Percentiles rank a stretch among this genome's conserved stretches.
Conservation (phyloP, 192 early-diverging fungal species). For the Umbelopsis sp. region DNA sequence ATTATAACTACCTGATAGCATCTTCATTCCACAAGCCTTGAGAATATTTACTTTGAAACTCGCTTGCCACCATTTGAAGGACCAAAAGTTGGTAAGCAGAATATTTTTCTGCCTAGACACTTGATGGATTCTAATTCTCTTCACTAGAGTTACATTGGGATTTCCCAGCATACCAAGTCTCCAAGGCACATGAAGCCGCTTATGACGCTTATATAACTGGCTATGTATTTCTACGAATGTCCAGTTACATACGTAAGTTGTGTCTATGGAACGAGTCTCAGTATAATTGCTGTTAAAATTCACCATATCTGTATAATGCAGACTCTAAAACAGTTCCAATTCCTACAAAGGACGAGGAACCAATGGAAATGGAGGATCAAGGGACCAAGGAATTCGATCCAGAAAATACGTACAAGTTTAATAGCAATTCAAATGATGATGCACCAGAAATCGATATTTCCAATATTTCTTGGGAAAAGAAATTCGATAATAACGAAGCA, state of each 20-base stretch:
- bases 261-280: too few species aligned
- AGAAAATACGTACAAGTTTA: background rate
- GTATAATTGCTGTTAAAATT: too few species aligned
- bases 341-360: background rate
- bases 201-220: constrained; percentile 95
- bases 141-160: constrained; percentile 27
- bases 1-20: background rate
- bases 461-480: background rate
- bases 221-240: constrained; percentile 69
- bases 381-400: constrained; percentile 7
- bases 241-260: constrained; percentile 40
- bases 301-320: background rate
- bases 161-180: constrained; percentile 34
- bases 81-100: constrained; percentile 46
- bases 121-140: background rate
- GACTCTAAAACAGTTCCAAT: constrained; percentile 13
- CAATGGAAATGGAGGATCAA: background rate
- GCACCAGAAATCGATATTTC: background rate
- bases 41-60: constrained; percentile 35
- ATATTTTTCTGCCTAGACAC: too few species aligned
- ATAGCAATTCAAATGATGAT: background rate
- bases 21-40: constrained; percentile 17
- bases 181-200: constrained; percentile 86
- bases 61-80: constrained; percentile 21
- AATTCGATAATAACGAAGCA: constrained; percentile 9